Conservation (phyloP, 2,329 filamentous ascomycete genomes). For the Dothideomycetes sp. region DNA sequence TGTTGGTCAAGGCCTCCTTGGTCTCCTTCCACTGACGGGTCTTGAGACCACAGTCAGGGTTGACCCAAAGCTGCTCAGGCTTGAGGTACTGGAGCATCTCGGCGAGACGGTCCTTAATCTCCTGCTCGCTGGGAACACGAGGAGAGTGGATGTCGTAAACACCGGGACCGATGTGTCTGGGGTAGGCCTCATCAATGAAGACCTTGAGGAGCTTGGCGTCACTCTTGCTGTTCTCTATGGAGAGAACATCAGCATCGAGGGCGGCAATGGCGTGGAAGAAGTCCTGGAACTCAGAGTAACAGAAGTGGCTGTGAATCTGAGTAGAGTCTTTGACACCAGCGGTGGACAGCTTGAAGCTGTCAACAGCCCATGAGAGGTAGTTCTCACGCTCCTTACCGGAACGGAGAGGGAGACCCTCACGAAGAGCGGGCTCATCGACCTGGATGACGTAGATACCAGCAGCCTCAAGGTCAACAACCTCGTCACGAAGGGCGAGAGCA, state of each 20-base stretch:
- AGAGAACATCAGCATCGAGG: constrained; percentile 94
- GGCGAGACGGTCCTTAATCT: constrained; percentile 94
- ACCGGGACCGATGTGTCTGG: constrained; percentile 95
- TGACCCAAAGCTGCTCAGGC: constrained; percentile 98
- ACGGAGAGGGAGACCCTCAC: constrained; percentile 97
- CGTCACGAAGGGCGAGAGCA: constrained; percentile 93
- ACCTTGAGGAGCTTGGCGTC: constrained; percentile 98
- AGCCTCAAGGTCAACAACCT: constrained; percentile 95
- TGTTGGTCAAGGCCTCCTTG: constrained; percentile 89
- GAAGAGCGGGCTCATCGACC: constrained; percentile 97
- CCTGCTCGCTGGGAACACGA: constrained; percentile 90
- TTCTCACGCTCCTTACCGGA: constrained; percentile 88
- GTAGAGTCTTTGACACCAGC: constrained; percentile 89
- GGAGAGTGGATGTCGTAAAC: constrained; percentile 99
- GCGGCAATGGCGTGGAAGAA: constrained; percentile 99
- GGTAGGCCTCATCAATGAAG: constrained; percentile 95
- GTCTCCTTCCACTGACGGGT: constrained; percentile 98
- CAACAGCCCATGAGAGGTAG: constrained; percentile 95
- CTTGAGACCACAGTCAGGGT: constrained; percentile 99
- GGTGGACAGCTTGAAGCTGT: constrained; percentile 94
- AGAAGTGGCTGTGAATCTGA: constrained; percentile 99
- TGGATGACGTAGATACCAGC: constrained; percentile 97
- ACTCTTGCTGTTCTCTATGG: constrained; percentile 99
- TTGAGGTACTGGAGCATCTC: constrained; percentile 97
- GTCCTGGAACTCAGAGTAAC: constrained; percentile 99